Base-by-base conservation (phyloP, 192 early-diverging fungal species). In the Coemansia sp. region DNA sequence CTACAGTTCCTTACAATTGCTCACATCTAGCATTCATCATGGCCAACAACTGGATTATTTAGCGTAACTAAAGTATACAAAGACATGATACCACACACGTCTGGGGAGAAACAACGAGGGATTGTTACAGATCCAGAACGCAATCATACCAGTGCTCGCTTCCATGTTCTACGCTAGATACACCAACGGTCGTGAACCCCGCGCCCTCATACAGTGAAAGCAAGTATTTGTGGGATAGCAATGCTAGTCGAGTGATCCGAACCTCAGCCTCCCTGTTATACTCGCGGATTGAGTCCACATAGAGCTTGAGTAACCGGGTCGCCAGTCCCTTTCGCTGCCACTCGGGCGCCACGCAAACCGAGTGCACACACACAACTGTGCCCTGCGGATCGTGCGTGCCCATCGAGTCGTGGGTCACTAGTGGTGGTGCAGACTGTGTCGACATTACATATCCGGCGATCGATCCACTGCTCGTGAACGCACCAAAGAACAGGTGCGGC, bases 401-500 rank as follows among this genome's bases (percentile, higher is more conserved):
- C 89, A 92, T 90, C 41, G 89, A 88, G 29, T 61, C 77, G 57
- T 90, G 83, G 6, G 88, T 89, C 0, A 92, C 68, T 10, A 78
- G 62, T 6, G 74, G 48, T 6, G 64, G 57, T 3, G 25, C 38
- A 0, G 79, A 64, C 25, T 84, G 75, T 2, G 90, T 92, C 10
- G 82, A 78, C 55, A 85, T 82, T 45, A 90, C 73, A 55, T 84
- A 92, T 1, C 84, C 90, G 10, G 89, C 69, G 6, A 91, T 43
- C 7, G 22, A 14, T 0, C 51, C 54, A 3, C 7, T 35, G 7
- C 23, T 11, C 2, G 59, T 59, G 29, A 74, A 82, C 10, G 74
- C 80, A 10, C 80, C 80, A 9, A 77, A 61, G 45, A 77, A 82
- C 31, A 82, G 64, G 50, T 77, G 65, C 8, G 29, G 61, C 1